Conservation (phyloP, 225 moss, liverwort and hornwort species). For the Climacium dendroides region DNA sequence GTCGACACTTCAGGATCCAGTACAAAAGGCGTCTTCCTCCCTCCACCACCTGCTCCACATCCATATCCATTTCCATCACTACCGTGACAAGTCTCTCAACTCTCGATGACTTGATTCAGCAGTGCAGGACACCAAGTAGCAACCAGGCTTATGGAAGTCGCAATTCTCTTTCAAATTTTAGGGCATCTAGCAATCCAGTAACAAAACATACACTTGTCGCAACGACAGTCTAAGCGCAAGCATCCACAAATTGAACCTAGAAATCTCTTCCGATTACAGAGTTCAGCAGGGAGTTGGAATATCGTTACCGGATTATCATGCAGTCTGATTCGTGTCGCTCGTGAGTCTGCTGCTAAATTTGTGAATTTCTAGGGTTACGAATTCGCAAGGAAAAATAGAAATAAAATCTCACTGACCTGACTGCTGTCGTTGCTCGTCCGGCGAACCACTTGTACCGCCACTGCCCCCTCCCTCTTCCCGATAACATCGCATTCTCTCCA, state of each 20-base stretch:
- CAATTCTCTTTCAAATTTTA: not conserved
- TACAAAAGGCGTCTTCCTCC: conserved; percentile 6
- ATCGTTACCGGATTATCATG: not conserved
- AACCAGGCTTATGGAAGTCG: not conserved
- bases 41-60: conserved; percentile 12
- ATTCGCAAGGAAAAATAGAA: not conserved
- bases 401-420: not conserved
- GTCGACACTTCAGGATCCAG: conserved; percentile 29
- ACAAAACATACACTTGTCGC: not conserved
- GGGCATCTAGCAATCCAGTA: not conserved
- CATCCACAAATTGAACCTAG: not conserved
- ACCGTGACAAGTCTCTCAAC: not conserved
- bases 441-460: not conserved
- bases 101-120: not conserved
- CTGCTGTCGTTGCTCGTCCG: not conserved
- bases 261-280: not conserved
- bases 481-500: conserved; percentile 11
- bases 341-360: not conserved
- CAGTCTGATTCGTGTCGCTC: not conserved
- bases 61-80: not conserved
- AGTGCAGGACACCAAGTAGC: not conserved
- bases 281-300: not conserved
- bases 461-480: conserved; percentile 19
- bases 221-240: not conserved
- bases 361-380: not conserved